Evolutionary conservation across 23 red algal genomes (phyloP).

Genomic region (Cyanidium caldarium): DNA sequence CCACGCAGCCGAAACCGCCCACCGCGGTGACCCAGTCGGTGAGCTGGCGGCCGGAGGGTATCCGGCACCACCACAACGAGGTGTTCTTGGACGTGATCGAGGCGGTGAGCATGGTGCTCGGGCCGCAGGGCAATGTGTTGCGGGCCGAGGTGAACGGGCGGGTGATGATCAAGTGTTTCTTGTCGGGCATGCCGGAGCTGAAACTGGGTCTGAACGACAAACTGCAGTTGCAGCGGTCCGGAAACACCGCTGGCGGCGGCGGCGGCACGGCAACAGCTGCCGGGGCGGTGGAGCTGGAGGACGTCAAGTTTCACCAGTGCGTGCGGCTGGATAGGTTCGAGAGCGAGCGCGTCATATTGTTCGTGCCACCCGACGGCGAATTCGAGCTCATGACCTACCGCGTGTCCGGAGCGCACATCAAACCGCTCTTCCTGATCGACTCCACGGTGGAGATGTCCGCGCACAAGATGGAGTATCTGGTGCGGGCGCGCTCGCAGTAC

Average conservation of each 20-base stretch:
- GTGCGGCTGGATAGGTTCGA: constrained; percentile 82
- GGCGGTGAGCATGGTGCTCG: constrained; percentile 76
- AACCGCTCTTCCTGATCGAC: constrained; percentile 86
- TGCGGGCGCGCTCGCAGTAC: constrained; percentile 78
- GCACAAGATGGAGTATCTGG: constrained; percentile 69
- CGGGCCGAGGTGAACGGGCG: constrained; percentile 72
- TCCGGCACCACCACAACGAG: constrained; percentile 84
- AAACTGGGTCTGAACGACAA: constrained; percentile 96
- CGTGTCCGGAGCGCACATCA: constrained; percentile 33
- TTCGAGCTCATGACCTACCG: constrained; percentile 99
- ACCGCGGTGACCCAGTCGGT: constrained; percentile 78
- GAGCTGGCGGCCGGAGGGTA: constrained; percentile 84
- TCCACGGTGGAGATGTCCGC: constrained; percentile 66
- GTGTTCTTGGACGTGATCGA: constrained; percentile 99
- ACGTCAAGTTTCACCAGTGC: constrained; percentile 99
- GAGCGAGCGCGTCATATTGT: constrained; percentile 78
- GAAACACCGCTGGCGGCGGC: constrained; percentile 9
- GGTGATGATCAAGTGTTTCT: constrained; percentile 83
- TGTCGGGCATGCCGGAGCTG: constrained; percentile 88
- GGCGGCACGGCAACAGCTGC: constrained; percentile 7
- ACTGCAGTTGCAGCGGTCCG: constrained; percentile 70
- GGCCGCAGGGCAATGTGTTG: constrained; percentile 50
- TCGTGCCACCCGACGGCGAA: constrained; percentile 89
- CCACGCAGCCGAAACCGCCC: constrained; percentile 27
- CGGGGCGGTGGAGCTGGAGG: constrained; percentile 85